Base-by-base conservation (phyloP, 2,329 filamentous ascomycete species). In the Aspergillus luchuensis region DNA sequence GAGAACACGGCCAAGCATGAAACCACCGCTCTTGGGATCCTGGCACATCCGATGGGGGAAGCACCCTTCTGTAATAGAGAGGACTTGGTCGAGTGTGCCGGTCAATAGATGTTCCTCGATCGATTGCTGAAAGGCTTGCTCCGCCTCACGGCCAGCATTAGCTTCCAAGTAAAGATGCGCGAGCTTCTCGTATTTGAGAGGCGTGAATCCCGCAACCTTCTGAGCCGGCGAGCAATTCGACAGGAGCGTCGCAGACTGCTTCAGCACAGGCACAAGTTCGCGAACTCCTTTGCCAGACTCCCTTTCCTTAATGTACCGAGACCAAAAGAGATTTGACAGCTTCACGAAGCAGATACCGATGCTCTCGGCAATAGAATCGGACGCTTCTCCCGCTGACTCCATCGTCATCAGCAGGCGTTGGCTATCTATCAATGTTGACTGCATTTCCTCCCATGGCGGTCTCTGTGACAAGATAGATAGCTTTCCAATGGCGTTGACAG, bases 261-360 rank as follows among this genome's bases (percentile, higher is more conserved):
- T 76, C 56, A 81, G 66, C 36, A 76, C 62, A 5, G 72, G 70
- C 5, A 79, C 50, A n/a, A 80, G 74, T 43, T 76, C 72, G 5
- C 67, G 67, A 57, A 71, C 67, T 2, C 68, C 63, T 59, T 72
- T 72, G 1, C 73, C 72, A 38, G 68, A 59, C 59, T 79, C 75
- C 53, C 76, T 78, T 50, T 76, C 74, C 58, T 79, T 76, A 21
- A 79, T 67, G 58, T 81, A 82, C 8, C 78, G 74, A 49, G 76
- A 77, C 80, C 80, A 82, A 61, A 78, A 80, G 4, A 79, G 63
- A 60, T 81, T 81, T 0, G 80, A 82, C 45, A 82, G 58, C 28
- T 76, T 78, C 15, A 78, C 72, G 57, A 77, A 67, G 10, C 68
- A 69, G 57, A 66, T 61, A 1, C 71, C 71, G 48, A 68, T 66